Percentiles rank a stretch among this genome's conserved stretches.
Conservation (phyloP, 2,329 filamentous ascomycete genomes). For the Fonsecaea pedrosoi region DNA sequence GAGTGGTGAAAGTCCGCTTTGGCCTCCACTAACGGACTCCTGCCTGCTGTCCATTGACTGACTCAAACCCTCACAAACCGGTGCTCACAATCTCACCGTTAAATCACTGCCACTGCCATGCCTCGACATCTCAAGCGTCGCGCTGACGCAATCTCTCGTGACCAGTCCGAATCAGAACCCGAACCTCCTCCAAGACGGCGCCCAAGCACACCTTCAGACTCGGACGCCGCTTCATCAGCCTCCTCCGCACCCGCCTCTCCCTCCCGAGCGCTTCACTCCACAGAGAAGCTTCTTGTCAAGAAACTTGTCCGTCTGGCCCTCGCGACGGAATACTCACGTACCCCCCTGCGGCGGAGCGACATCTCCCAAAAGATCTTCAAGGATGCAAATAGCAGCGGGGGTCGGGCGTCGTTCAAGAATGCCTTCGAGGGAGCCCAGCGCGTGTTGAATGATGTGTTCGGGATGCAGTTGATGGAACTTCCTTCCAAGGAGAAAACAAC, state of each 20-base stretch:
- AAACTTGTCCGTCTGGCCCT: constrained; percentile 68
- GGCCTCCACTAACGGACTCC: not conserved
- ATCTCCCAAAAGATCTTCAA: constrained; percentile 73
- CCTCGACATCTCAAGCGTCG: constrained; percentile 36
- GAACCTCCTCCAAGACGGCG: constrained; percentile 22
- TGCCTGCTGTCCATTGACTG: not conserved
- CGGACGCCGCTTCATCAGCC: constrained; percentile 20
- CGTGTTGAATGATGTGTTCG: constrained; percentile 74
- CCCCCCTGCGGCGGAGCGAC: constrained; percentile 64
- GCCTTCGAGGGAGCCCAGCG: constrained; percentile 80
- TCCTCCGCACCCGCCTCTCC: constrained; percentile 25
- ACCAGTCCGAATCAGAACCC: constrained; percentile 30
- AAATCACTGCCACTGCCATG: constrained; percentile 22
- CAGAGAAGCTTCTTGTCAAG: constrained; percentile 58
- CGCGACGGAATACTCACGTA: constrained; percentile 65
- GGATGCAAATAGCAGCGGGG: constrained; percentile 47
- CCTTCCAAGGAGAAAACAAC: constrained; percentile 82
- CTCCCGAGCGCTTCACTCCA: constrained; percentile 23
- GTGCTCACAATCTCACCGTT: constrained; percentile 1
- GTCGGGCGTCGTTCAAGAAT: constrained; percentile 69
- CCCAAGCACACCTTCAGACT: constrained; percentile 18
- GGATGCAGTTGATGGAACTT: constrained; percentile 90
- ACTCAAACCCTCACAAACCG: not conserved
- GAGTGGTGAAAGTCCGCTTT: not conserved
- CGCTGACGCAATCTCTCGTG: constrained; percentile 38